These are phyloP conservation scores for Isatis lusitanica DNA, from an alignment of 441 rosid species.

Conservation along the genomic window DNA sequence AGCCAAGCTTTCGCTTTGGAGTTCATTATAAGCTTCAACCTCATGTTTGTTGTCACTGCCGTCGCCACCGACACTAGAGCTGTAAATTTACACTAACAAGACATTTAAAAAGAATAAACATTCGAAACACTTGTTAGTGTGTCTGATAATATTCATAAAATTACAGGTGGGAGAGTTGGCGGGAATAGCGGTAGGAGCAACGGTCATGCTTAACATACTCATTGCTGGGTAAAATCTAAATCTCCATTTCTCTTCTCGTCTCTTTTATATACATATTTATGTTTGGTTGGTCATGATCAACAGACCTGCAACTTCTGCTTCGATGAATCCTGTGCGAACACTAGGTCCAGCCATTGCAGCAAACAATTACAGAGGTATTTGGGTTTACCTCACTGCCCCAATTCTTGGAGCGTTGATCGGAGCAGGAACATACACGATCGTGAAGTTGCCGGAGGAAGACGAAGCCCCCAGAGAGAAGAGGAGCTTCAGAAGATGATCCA, in stretches of 20 bases:
- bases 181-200: constrained; percentile 93
- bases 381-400: constrained; percentile 85
- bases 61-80: constrained; percentile 82
- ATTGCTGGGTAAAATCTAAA: constrained; percentile 65
- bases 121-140: background rate
- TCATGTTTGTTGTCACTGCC: constrained; percentile 75
- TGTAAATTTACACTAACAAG: constrained; percentile 32
- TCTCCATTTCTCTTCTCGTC: background rate
- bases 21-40: constrained; percentile 65
- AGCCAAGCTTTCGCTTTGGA: constrained; percentile 68
- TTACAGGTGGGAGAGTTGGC: constrained; percentile 88
- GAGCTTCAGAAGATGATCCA: constrained; percentile 32
- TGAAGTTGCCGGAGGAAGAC: constrained; percentile 72
- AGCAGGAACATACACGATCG: constrained; percentile 72
- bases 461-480: constrained; percentile 34
- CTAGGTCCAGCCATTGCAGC: constrained; percentile 83
- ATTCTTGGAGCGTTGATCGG: constrained; percentile 76
- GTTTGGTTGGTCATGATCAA: background rate
- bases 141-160: background rate
- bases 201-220: constrained; percentile 87
- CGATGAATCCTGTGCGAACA: constrained; percentile 89
- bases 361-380: constrained; percentile 75
- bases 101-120: background rate
- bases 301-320: constrained; percentile 81
- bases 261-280: background rate